Conservation (phyloP, 345 rosid genomes). For the Leavenworthia alabamica region DNA sequence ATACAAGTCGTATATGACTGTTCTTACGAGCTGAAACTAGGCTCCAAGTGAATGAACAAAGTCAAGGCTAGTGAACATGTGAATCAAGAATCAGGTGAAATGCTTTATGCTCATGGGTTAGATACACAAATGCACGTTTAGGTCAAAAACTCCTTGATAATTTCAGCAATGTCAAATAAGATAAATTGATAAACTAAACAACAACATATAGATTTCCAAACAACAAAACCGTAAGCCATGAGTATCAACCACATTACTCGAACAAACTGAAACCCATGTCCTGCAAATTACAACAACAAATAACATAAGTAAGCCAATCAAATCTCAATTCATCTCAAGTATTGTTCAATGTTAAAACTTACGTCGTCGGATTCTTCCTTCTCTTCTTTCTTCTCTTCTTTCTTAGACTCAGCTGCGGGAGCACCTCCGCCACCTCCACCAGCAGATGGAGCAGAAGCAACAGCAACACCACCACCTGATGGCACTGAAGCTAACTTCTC, state of each 20-base stretch:
- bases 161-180: not conserved
- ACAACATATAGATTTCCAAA: not conserved
- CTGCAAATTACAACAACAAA: constrained; percentile 29
- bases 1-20: too few relatives aligned
- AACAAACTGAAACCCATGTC: constrained; percentile 62
- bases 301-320: not conserved
- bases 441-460: constrained; percentile 33
- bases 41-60: too few relatives aligned
- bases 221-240: too few relatives aligned
- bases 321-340: not conserved
- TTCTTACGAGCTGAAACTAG: too few relatives aligned
- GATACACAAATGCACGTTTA: not conserved
- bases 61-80: too few relatives aligned
- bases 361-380: constrained; percentile 83
- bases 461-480: constrained; percentile 45
- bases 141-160: constrained; percentile 3
- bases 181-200: not conserved
- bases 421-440: constrained; percentile 39
- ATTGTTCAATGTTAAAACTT: constrained; percentile 11
- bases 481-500: constrained; percentile 82
- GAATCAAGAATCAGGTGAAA: too few relatives aligned
- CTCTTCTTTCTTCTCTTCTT: constrained; percentile 74
- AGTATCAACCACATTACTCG: constrained; percentile 39
- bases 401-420: constrained; percentile 61
- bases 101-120: too few relatives aligned